Conservation (phyloP, 352 stramenopile genomes). For the Phytopythium mirpurense region DNA sequence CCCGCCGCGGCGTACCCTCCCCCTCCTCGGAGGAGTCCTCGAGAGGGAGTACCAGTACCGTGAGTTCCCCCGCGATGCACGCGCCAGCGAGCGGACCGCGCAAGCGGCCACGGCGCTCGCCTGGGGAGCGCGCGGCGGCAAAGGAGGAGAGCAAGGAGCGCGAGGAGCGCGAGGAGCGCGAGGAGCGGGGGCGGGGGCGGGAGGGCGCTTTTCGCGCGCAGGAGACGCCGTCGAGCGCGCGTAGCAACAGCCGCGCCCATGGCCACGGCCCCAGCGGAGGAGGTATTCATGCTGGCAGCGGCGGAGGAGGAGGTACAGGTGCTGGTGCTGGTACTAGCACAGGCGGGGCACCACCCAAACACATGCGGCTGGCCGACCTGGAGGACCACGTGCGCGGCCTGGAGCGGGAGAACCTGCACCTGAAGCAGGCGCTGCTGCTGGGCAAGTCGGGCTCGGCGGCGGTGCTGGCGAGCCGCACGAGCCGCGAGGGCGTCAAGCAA, state of each 20-base stretch:
- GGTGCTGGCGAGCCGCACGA: slow-evolving; percentile 26
- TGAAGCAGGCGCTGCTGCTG: slow-evolving; percentile 72
- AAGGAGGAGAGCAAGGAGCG: neutral
- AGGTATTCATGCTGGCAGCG: neutral
- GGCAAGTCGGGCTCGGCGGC: slow-evolving; percentile 32
- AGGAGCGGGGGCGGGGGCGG: neutral
- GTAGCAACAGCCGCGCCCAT: too few species aligned
- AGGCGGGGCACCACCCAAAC: slow-evolving; percentile 1
- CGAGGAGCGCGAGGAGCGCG: neutral
- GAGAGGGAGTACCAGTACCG: neutral
- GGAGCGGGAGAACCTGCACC: slow-evolving; percentile 69
- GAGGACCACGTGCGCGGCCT: slow-evolving; percentile 62
- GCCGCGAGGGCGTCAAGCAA: slow-evolving; percentile 37
- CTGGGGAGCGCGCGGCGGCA: neutral
- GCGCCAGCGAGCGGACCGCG: neutral
- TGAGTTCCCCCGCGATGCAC: neutral
- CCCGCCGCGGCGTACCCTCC: slow-evolving; percentile 6
- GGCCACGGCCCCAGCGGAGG: too few species aligned
- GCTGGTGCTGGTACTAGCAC: too few species aligned
- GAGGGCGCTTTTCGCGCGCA: too few species aligned
- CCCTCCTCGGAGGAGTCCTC: neutral
- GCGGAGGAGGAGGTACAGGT: neutral
- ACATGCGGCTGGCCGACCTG: slow-evolving; percentile 72
- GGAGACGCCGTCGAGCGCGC: neutral
- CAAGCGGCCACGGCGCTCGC: slow-evolving; percentile 1